Evolutionary conservation across 305 asterid genomes (phyloP).

Genomic region (Coffea humblotiana): DNA sequence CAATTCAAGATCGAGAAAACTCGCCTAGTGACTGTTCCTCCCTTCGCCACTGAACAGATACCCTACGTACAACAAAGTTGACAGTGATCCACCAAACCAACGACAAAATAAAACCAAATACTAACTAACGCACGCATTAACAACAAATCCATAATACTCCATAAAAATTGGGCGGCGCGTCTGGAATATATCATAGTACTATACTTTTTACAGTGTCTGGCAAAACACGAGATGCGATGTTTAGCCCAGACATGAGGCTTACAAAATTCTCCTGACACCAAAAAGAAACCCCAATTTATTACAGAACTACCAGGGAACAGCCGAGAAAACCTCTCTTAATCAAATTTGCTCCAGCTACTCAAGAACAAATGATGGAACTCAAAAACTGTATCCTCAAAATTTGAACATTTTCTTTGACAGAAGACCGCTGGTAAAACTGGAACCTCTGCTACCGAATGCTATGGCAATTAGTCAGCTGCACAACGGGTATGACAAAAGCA

Average conservation of each 20-base stretch:
- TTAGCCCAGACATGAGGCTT: slow-evolving; percentile 11
- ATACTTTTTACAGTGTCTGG: slow-evolving; percentile 18
- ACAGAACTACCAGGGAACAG: slow-evolving; percentile 23
- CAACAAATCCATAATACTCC: neutral
- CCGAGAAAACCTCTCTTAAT: slow-evolving; percentile 13
- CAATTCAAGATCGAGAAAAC: no score
- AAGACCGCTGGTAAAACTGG: slow-evolving; percentile 59
- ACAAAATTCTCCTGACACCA: neutral
- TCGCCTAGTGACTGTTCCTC: no score
- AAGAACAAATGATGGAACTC: slow-evolving; percentile 6
- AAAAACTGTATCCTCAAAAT: slow-evolving; percentile 31
- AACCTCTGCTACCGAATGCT: slow-evolving; percentile 45
- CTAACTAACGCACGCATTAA: neutral
- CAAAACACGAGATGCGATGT: slow-evolving; percentile 17
- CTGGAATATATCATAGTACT: no score
- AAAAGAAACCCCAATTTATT: slow-evolving; percentile 24
- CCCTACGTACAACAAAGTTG: neutral
- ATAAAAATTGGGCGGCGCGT: slow-evolving; percentile 5
- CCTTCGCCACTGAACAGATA: no score
- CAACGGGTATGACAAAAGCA: slow-evolving; percentile 23
- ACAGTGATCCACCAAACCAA: neutral
- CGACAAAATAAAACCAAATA: neutral
- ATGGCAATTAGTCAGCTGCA: slow-evolving; percentile 34
- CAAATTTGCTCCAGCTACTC: slow-evolving; percentile 19
- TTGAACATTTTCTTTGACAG: slow-evolving; percentile 33